A percentile compares a stretch with the other conserved stretches of the same genome.
Conservation (phyloP, 805 yeast genomes). For the Brettanomyces sp. region DNA sequence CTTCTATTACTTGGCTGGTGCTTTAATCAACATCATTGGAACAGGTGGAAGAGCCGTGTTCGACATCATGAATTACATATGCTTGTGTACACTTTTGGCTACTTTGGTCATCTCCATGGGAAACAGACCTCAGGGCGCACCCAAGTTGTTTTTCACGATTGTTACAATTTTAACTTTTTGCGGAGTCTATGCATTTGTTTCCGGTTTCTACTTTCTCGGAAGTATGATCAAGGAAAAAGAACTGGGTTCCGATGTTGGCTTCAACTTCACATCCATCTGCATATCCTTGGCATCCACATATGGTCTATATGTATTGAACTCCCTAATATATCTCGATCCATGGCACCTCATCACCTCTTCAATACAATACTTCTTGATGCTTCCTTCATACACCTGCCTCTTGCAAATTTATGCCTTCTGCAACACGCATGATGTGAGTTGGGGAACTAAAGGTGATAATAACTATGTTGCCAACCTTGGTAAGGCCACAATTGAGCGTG, state of each 20-base stretch:
- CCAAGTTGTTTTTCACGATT: conserved; percentile 60
- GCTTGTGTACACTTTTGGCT: conserved; percentile 76
- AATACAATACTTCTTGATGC: conserved; percentile 75
- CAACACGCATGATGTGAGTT: conserved; percentile 95
- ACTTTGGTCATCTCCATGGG: conserved; percentile 92
- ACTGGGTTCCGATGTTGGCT: conserved; percentile 29
- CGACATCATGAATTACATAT: conserved; percentile 76
- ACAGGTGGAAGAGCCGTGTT: conserved; percentile 78
- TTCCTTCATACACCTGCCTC: conserved; percentile 88
- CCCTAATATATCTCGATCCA: conserved; percentile 82
- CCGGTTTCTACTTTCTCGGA: conserved; percentile 75
- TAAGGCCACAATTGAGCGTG: conserved; percentile 71
- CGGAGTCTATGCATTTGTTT: conserved; percentile 69
- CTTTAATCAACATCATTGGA: conserved; percentile 54
- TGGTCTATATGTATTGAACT: conserved; percentile 77
- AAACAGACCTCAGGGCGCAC: conserved; percentile 95
- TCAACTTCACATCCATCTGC: conserved; percentile 63
- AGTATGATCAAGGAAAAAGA: conserved; percentile 36
- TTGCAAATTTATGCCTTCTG: conserved; percentile 94
- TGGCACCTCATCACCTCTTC: conserved; percentile 93
- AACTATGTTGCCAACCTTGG: conserved; percentile 62
- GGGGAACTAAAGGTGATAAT: conserved; percentile 98
- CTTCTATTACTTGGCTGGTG: conserved; percentile 87
- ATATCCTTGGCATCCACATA: conserved; percentile 84
- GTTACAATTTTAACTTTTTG: conserved; percentile 69